A percentile compares a stretch with the other conserved stretches of the same genome.
Evolutionary conservation across 768 basidiomycete genomes (phyloP).

Genomic region (Suillus lakei): DNA sequence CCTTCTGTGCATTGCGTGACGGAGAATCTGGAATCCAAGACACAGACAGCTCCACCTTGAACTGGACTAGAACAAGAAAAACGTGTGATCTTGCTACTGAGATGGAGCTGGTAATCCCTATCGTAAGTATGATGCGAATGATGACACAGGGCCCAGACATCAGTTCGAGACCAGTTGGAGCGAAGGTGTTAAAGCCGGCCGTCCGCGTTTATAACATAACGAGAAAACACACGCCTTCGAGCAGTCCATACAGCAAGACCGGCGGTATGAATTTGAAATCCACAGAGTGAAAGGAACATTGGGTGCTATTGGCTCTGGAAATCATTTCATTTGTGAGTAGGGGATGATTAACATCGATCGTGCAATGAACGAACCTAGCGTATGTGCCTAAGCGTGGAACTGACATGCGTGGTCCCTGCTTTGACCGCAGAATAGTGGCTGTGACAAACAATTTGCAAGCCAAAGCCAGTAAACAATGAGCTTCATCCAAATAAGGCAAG

Average conservation of each 20-base stretch:
- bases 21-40: neutral
- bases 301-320: neutral
- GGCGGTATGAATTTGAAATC: neutral
- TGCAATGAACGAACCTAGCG: neutral
- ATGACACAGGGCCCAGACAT: neutral
- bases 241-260: neutral
- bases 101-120: neutral
- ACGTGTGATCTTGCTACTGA: neutral
- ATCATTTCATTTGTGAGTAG: neutral
- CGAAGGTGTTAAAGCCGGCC: neutral
- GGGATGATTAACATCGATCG: slow-evolving; percentile 1
- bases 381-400: neutral
- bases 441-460: neutral
- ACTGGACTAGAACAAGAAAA: neutral
- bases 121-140: neutral
- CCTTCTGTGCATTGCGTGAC: slow-evolving; percentile 1
- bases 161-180: neutral
- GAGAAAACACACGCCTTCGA: neutral
- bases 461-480: neutral
- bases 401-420: neutral
- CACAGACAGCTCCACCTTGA: neutral
- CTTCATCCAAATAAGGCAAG: slow-evolving; percentile 23
- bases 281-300: neutral
- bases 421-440: neutral
- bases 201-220: neutral